Evolutionary conservation across 495 filamentous ascomycete genomes (phyloP), one percentile per base, ranked within the genome.

Genomic region (Daldinia childiae): DNA sequence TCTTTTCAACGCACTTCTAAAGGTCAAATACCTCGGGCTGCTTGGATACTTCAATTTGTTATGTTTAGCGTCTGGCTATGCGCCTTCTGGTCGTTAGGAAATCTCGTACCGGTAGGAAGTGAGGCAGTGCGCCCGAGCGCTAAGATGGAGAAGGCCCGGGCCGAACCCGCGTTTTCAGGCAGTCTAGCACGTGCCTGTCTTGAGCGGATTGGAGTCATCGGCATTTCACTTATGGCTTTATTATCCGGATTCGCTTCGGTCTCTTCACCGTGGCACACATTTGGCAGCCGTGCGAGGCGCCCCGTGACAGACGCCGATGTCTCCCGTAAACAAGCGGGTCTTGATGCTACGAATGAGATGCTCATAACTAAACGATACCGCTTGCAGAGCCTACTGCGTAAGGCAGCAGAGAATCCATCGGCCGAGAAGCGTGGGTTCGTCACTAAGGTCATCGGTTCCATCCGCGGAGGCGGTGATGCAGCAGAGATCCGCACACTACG

Each of bases 221-320:
- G 92, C 12, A 91, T 95, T 32, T 90, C 88, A 58, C 80, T 93
- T 34, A 94, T 95, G 92, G 92, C 92, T 8, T 81, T 92, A 21
- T 81, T 95, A 34, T 91, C 92, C 19, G 92, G 92, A 11, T 95
- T 95, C 74, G 92, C 92, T 24, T 91, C 90, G 24, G 89, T 95
- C 39, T 91, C 89, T 51, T 89, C 89, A 8, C 87, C 92, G 27
- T 94, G 92, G 92, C 90, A 94, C 75, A 91, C 86, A 30, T 93
- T 95, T 78, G 87, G 87, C 14, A 86, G 85, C 24, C 86, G 86
- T 56, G 76, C 82, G 57, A 68, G 74, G 36, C 82, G 86, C 55
- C 86, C 83, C 14, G 85, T 93, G 11, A 91, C 87, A 0, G 92
- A 94, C 58, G 79, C 86, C 8, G 90, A 93, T 74, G 81, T 95